Base-by-base conservation (phyloP, 2,329 filamentous ascomycete genomes). In the Lecanicillium sp. region DNA sequence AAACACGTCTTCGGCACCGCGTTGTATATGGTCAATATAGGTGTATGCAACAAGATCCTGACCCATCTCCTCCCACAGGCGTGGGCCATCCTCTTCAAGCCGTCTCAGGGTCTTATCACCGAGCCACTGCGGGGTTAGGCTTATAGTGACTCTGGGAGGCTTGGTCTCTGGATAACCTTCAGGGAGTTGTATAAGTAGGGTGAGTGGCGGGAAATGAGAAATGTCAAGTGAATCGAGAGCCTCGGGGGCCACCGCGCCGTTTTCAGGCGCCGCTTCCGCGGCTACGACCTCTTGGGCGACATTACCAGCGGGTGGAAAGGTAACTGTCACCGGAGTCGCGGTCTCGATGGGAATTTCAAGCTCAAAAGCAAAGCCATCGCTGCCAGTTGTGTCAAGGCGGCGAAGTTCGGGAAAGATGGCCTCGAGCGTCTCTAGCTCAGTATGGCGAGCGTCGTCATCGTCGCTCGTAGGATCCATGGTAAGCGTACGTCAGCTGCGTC, bases 381-480 rank as follows among this genome's bases (percentile, higher is more conserved):
- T 60, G 22, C 65, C 49, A 25, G 22, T 25, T 6, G 62, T 52
- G 33, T 64, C 55, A 15, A 66, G 54, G 8, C 60, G 57, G 20
- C 64, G 64, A 12, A 83, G 71, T 56, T 83, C 80, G n/a, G 79
- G 79, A 46, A 73, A 84, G 50, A 84, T 83, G 45, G 78, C n/a
- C 48, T 58, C 7, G 33, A 48, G 36, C 44, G 57, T 17, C 50
- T 60, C 22, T 36, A 43, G 37, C 41, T 43, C 41, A 2, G 33
- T 37, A 29, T 29, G 19, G 35, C 41, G 41, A 18, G 20, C 16
- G 25, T 43, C 41, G 30, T 43, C 41, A 33, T 28, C 35, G 33
- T 37, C 37, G 39, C 36, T 34, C 28, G 29, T 31, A 15, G 29
- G 33, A 29, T 40, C 41, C 41, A 43, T 43, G 29, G 25, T 40